Conservation (phyloP, 2,329 filamentous ascomycete genomes). For the Monascus ruber region DNA sequence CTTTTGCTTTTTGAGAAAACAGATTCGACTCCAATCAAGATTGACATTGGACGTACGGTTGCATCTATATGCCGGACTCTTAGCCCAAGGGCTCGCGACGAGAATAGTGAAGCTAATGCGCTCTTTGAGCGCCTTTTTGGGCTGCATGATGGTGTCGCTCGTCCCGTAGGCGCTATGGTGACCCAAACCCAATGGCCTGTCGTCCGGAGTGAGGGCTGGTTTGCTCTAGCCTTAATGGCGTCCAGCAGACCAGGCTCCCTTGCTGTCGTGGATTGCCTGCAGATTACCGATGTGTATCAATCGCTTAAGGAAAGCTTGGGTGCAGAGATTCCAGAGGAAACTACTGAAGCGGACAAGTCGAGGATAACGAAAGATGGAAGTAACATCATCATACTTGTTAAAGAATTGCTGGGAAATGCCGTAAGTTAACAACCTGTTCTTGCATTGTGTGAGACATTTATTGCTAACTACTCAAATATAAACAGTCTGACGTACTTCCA, state of each 20-base stretch:
- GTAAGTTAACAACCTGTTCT: slow-evolving; percentile 15
- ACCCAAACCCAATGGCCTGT: slow-evolving; percentile 37
- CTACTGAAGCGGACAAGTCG: slow-evolving; percentile 12
- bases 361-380: slow-evolving; percentile 28
- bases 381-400: slow-evolving; percentile 29
- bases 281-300: slow-evolving; percentile 22
- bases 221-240: slow-evolving; percentile 37
- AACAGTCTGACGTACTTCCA: slow-evolving; percentile 19
- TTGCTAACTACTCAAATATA: slow-evolving; percentile 1
- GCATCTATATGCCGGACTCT: slow-evolving; percentile 34
- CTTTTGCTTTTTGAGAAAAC: slow-evolving; percentile 31
- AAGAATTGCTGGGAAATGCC: slow-evolving; percentile 27
- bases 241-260: slow-evolving; percentile 20
- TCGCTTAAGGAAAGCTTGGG: slow-evolving; percentile 22
- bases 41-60: slow-evolving; percentile 36
- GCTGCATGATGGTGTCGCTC: slow-evolving; percentile 24
- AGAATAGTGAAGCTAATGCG: slow-evolving; percentile 8
- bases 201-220: slow-evolving; percentile 39
- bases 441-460: background rate
- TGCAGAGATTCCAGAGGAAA: slow-evolving; percentile 7
- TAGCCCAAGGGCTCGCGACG: slow-evolving; percentile 16
- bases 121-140: slow-evolving; percentile 24
- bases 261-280: slow-evolving; percentile 24
- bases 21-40: slow-evolving; percentile 34
- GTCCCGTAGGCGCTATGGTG: slow-evolving; percentile 33